A percentile compares a stretch with the other conserved stretches of the same genome.
These are phyloP conservation scores for Microdochium bolleyi DNA, from an alignment of 2,329 filamentous ascomycete genomes.

Conservation along the genomic window DNA sequence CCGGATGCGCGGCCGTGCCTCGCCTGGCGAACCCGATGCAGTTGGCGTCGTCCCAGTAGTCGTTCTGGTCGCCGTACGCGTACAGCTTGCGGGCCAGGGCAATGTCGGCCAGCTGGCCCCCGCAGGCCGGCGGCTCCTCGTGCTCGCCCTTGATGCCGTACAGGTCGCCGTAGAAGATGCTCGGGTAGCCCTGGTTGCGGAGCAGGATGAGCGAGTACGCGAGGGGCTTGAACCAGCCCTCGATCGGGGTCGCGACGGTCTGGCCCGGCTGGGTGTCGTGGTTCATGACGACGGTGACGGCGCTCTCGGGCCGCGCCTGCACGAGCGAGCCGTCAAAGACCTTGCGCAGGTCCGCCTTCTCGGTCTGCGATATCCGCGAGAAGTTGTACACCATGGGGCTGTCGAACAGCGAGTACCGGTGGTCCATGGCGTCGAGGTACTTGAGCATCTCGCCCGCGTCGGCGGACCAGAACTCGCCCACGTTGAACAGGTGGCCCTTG, in stretches of 20 bases:
- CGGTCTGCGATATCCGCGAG: slow-evolving; percentile 46
- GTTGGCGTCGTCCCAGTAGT: slow-evolving; percentile 38
- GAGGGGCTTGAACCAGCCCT: slow-evolving; percentile 61
- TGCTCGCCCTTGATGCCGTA: slow-evolving; percentile 48
- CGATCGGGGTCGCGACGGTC: slow-evolving; percentile 45
- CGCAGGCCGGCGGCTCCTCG: not conserved
- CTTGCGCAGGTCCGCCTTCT: slow-evolving; percentile 51
- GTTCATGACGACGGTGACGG: slow-evolving; percentile 59
- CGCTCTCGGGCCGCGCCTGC: slow-evolving; percentile 22
- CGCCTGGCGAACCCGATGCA: slow-evolving; percentile 1
- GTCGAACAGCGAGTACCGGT: slow-evolving; percentile 57
- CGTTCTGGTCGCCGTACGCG: slow-evolving; percentile 56
- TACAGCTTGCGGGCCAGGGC: slow-evolving; percentile 57
- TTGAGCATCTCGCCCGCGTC: slow-evolving; percentile 44
- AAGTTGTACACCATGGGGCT: slow-evolving; percentile 63
- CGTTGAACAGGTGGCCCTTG: slow-evolving; percentile 47
- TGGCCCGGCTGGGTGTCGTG: slow-evolving; percentile 53
- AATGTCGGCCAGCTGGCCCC: slow-evolving; percentile 20
- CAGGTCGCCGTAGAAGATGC: slow-evolving; percentile 63
- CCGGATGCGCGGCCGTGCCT: not conserved
- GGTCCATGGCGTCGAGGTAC: slow-evolving; percentile 50
- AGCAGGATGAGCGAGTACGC: slow-evolving; percentile 68
- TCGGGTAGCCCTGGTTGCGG: slow-evolving; percentile 53
- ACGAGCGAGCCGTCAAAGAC: slow-evolving; percentile 57
- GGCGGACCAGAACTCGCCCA: slow-evolving; percentile 64